Evolutionary conservation across 139 green algal genomes (phyloP), one percentile per base, ranked within the genome.

Genomic region (Coelastrella sp.): DNA sequence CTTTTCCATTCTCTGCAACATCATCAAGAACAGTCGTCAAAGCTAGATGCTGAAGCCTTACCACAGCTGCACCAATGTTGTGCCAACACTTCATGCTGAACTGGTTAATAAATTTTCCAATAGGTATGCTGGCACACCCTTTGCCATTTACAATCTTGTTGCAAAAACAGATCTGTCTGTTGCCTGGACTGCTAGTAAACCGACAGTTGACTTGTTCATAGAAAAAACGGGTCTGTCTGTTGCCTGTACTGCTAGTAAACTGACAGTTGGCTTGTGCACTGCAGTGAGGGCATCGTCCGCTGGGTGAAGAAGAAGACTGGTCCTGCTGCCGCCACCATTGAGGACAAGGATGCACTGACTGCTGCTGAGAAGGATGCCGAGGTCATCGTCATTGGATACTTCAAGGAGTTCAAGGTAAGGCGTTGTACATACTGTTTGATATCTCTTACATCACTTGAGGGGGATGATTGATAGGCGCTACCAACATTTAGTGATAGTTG

Each of bases 221-320:
- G 14, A 1, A 49, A 49, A 49, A 49, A 49, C 35, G 35, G 35
- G 1, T 78, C 0, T 82, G 12, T 1, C 27, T 60, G 27, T 27
- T 27, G 22, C 7, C 19, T 57, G 74, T 7, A 80, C 12, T 80
- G 8, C 3, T 80, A 72, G 63, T 83, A n/a, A 8, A 24, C 8
- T 65, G 60, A 20, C 10, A 35, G 9, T 85, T 49, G 35, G 59
- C 6, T 76, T 8, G 9, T 81, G 65, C 35, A 24, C 63, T 78
- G 78, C 93, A 98, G 95, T 68, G 94, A 96, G 7, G 94, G 93
- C 88, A 98, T 99, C 25, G 89, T 97, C 0, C 73, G 65, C 27
- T 99, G 97, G 97, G 84, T 99, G 4, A 97, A 96, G 93, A 98
- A 98, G 94, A 98, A 97, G 95, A 96, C 96, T n/a, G 97, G 97